Percentiles rank a stretch among this genome's conserved stretches.
Conservation (phyloP, 495 filamentous ascomycete genomes). For the Penicillium herquei region DNA sequence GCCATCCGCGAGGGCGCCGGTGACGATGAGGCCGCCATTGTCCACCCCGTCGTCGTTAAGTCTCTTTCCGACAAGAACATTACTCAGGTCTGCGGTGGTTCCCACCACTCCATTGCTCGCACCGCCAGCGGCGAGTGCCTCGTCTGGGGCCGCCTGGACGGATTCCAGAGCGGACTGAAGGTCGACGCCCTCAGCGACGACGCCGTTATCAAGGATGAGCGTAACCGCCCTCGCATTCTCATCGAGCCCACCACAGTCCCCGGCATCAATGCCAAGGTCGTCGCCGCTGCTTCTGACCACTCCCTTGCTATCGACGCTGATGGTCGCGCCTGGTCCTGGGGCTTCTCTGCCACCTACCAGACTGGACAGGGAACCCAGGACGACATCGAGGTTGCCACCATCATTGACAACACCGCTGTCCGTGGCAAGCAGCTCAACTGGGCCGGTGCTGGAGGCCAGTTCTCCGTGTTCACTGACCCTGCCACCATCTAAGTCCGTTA, state of each 20-base stretch:
- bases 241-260: conserved; percentile 52
- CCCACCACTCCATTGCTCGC: conserved; percentile 57
- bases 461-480: conserved; percentile 47
- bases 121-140: conserved; percentile 53
- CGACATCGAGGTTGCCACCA: conserved; percentile 56
- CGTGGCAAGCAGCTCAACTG: conserved; percentile 53
- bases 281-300: conserved; percentile 57
- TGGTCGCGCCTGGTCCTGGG: conserved; percentile 61
- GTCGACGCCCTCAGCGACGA: conserved; percentile 47
- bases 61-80: conserved; percentile 51
- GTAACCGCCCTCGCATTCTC: conserved; percentile 53
- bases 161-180: conserved; percentile 56
- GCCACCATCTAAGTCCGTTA: conserved; percentile 12
- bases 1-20: conserved; percentile 70
- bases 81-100: conserved; percentile 50
- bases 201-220: conserved; percentile 48
- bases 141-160: conserved; percentile 61
- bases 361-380: conserved; percentile 58
- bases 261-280: conserved; percentile 38
- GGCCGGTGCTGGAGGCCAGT: conserved; percentile 63
- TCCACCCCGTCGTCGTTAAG: conserved; percentile 57
- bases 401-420: conserved; percentile 60
- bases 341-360: conserved; percentile 63
- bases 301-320: conserved; percentile 54
- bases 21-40: conserved; percentile 57